These are phyloP conservation scores for Trypanosoma brucei DNA, from an alignment of 208 protist species.

Conservation along the genomic window DNA sequence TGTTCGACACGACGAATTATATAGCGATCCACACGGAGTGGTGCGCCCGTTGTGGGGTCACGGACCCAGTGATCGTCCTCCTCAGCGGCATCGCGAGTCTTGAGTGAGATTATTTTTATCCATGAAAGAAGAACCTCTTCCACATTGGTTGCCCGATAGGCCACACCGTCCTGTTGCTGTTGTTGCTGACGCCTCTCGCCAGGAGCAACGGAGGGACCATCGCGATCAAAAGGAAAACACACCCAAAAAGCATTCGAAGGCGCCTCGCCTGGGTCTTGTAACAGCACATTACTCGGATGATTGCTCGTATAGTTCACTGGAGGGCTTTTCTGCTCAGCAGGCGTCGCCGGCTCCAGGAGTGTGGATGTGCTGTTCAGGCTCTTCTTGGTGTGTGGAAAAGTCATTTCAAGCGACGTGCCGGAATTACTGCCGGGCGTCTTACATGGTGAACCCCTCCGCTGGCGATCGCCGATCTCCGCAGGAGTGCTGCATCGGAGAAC, in stretches of 20 bases:
- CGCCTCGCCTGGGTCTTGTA: slow-evolving; percentile 30
- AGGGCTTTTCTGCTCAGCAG: background rate
- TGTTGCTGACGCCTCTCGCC: slow-evolving; percentile 16
- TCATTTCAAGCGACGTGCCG: background rate
- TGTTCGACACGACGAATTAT: slow-evolving; percentile 66
- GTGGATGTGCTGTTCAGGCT: background rate
- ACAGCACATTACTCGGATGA: slow-evolving; percentile 29
- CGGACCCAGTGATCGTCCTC: slow-evolving; percentile 54
- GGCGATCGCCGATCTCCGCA: slow-evolving; percentile 27
- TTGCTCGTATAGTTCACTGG: slow-evolving; percentile 13
- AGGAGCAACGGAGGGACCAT: slow-evolving; percentile 33
- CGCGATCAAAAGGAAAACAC: slow-evolving; percentile 35
- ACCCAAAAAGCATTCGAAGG: slow-evolving; percentile 59
- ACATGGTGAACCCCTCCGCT: background rate
- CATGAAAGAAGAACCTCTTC: slow-evolving; percentile 75
- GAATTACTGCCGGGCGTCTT: background rate
- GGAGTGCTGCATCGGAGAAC: slow-evolving; percentile 64
- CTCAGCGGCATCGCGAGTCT: slow-evolving; percentile 46
- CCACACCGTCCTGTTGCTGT: background rate
- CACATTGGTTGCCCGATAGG: slow-evolving; percentile 35
- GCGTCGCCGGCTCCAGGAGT: background rate
- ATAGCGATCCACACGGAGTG: slow-evolving; percentile 58
- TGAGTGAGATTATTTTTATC: slow-evolving; percentile 48
- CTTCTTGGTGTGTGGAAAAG: background rate
- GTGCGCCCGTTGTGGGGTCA: slow-evolving; percentile 28